Base-by-base conservation (phyloP, 257 asterid genomes). In the Petunia secreta region DNA sequence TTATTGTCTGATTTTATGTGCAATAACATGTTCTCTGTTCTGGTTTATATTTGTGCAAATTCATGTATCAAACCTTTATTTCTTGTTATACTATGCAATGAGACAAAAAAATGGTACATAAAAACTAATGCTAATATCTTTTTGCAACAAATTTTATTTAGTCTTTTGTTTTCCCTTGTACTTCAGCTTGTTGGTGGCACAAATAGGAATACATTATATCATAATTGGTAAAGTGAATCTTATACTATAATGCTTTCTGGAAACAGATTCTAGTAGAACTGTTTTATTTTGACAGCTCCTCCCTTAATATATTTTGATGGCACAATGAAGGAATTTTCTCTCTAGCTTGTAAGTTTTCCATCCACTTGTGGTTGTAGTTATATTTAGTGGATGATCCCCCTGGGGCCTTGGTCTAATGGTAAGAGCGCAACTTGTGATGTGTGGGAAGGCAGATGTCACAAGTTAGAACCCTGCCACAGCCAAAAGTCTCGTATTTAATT, bases 11-110 rank as follows among this genome's bases (percentile, higher is more conserved):
- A 44, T 44, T 69, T 44, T 44, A 11, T 43, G n/a, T 25, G 39
- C n/a, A 43, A 43, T 46, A n/a, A 44, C 76, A 69, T 68, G 76
- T 69, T 69, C n/a, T 9, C 7, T 69, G 1, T 69, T 57, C 76
- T 69, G 58, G 76, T 48, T n/a, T 44, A 44, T 44, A 46, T 69
- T 9, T 46, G 39, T 69, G 58, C 44, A 69, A 25, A 44, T 44
- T 69, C 58, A 69, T 9, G 16, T 50, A 8, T 44, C 41, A 25
- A 44, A 46, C 58, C 58, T 39, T 50, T 39, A 13, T 14, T 39
- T 14, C 10, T 63, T 64, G 39, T 13, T 11, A 64, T 44, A 2
- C 1, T 13, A 64, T 38, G 73, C 71, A 39, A 64, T 64, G 50
- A 25, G 25, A 16, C 58, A 68, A 68, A 68, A 40, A 6, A 67